Percentiles rank a stretch among this genome's conserved stretches.
Evolutionary conservation across 2,329 filamentous ascomycete species (phyloP).

Genomic region (Cladobotryum protrusum): DNA sequence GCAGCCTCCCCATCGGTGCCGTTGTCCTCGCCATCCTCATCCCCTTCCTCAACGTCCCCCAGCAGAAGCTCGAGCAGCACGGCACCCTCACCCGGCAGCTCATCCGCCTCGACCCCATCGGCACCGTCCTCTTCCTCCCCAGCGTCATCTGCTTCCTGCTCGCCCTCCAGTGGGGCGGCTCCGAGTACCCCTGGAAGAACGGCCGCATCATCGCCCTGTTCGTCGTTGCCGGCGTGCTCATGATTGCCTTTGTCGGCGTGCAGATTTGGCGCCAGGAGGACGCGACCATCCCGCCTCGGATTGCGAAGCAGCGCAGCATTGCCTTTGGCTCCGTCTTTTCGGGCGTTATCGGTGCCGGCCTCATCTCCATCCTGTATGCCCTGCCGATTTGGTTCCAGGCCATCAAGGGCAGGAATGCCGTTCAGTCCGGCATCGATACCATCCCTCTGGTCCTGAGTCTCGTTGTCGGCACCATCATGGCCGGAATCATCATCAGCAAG

Average conservation of each 20-base stretch:
- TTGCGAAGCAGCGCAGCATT: constrained; percentile 28
- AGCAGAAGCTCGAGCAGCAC: background rate
- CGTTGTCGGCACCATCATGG: constrained; percentile 21
- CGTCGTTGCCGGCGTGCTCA: constrained; percentile 25
- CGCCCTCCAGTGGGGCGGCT: constrained; percentile 39
- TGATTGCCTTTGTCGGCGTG: constrained; percentile 24
- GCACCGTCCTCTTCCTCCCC: constrained; percentile 16
- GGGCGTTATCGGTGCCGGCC: background rate
- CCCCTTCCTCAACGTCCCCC: background rate
- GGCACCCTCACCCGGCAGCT: background rate
- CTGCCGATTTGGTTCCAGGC: constrained; percentile 48
- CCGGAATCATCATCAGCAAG: constrained; percentile 19
- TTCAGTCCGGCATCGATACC: constrained; percentile 22
- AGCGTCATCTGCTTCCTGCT: constrained; percentile 38
- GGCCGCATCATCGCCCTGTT: constrained; percentile 30
- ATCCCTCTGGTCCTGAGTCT: constrained; percentile 24
- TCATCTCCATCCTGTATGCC: constrained; percentile 30
- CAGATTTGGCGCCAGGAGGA: constrained; percentile 28
- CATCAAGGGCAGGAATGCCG: constrained; percentile 31
- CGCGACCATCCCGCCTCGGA: constrained; percentile 34
- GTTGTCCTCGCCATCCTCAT: background rate
- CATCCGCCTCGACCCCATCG: constrained; percentile 10
- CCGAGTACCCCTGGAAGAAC: constrained; percentile 18
- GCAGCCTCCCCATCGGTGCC: background rate
- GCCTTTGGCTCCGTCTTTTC: background rate